Conservation (phyloP, 1,284 basidiomycete species). For the Neotropicomus parvogracilis region DNA sequence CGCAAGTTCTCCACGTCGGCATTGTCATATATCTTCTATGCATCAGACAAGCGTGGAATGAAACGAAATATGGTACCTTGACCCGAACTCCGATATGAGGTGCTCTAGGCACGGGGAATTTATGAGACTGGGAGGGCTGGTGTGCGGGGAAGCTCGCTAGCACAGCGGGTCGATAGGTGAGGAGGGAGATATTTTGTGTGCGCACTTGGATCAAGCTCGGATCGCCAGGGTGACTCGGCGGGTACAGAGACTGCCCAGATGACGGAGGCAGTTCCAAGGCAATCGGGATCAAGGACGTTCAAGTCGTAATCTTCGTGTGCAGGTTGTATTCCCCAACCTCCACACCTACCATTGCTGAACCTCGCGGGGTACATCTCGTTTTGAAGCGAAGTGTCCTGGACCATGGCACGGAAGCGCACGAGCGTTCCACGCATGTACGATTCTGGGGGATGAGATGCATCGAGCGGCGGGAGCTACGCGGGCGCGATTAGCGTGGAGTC, state of each 20-base stretch:
- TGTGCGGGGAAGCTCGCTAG: conserved; percentile 24
- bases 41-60: conserved; percentile 6
- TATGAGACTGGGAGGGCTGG: conserved; percentile 46
- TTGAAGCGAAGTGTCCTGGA: conserved; percentile 75
- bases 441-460: conserved; percentile 45
- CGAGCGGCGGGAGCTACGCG: conserved; percentile 54
- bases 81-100: conserved; percentile 63
- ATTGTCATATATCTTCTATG: conserved; percentile 53
- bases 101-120: conserved; percentile 54
- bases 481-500: conserved; percentile 3
- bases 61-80: conserved; percentile 46
- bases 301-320: conserved; percentile 27
- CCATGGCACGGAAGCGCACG: conserved; percentile 69
- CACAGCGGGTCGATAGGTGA: conserved; percentile 3
- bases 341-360: conserved; percentile 41
- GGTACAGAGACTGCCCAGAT: conserved; percentile 73
- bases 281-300: conserved; percentile 40
- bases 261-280: conserved; percentile 58
- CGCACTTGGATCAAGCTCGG: conserved; percentile 26
- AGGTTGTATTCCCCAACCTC: conserved; percentile 66
- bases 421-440: conserved; percentile 47
- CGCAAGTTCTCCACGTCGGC: conserved; percentile 43
- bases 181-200: not conserved
- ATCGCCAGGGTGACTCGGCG: conserved; percentile 53
- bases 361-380: conserved; percentile 66